These are phyloP conservation scores for Debaryomyces fabryi DNA, from an alignment of 1,139 yeast species.

Conservation along the genomic window DNA sequence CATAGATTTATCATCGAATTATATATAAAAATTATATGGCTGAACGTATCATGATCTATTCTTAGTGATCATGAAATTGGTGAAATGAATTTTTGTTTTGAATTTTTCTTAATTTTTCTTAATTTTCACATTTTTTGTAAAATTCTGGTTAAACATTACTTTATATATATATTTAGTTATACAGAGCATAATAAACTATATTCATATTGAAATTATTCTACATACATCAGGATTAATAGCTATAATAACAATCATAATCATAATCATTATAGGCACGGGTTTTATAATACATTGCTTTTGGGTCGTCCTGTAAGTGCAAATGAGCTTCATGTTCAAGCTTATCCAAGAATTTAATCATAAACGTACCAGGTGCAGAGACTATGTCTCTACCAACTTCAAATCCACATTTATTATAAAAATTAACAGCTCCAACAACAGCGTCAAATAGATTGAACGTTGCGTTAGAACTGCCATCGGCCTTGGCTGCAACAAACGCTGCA, in stretches of 20 bases:
- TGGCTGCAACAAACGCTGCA: slow-evolving; percentile 59
- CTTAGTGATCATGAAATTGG: no score
- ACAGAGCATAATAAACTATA: no score
- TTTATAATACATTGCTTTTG: neutral
- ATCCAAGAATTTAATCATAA: slow-evolving; percentile 51
- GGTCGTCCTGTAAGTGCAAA: neutral
- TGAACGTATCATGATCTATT: no score
- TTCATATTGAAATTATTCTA: no score
- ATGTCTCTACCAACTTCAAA: slow-evolving; percentile 45
- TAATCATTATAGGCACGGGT: no score
- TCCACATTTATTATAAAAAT: slow-evolving; percentile 69
- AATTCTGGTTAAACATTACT: no score
- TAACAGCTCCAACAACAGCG: slow-evolving; percentile 63
- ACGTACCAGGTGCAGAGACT: slow-evolving; percentile 53
- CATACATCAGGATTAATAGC: no score
- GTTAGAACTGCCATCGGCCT: slow-evolving; percentile 25
- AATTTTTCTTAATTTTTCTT: neutral
- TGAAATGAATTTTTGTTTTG: neutral
- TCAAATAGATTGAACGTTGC: slow-evolving; percentile 31
- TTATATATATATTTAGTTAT: no score
- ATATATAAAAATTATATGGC: no score
- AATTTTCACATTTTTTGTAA: no score
- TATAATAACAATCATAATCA: no score
- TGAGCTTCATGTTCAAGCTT: slow-evolving; percentile 30
- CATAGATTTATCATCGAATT: no score